These are phyloP conservation scores for Teratosphaeria epicoccoides DNA, from an alignment of 2,329 filamentous ascomycete species.

Conservation along the genomic window DNA sequence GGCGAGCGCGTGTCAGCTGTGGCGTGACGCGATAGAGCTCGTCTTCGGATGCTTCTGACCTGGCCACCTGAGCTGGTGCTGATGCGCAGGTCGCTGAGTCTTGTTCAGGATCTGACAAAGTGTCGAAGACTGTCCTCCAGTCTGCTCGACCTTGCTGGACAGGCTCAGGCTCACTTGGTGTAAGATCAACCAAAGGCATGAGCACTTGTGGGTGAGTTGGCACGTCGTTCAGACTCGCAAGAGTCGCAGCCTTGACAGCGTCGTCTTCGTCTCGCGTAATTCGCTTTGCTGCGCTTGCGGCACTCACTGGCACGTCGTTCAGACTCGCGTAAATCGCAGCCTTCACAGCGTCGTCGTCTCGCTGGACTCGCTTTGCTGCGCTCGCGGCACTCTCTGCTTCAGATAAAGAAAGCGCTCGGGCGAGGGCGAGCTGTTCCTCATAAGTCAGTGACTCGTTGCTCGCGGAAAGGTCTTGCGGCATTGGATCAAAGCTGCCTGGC, in stretches of 20 bases:
- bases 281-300: conserved; percentile 14
- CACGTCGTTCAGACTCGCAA: conserved; percentile 22
- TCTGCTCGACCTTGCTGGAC: conserved; percentile 5
- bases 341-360: conserved; percentile 20
- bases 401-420: conserved; percentile 24
- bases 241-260: conserved; percentile 25
- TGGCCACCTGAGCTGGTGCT: not conserved
- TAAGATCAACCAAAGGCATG: conserved; percentile 19
- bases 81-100: not conserved
- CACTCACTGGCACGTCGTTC: conserved; percentile 21
- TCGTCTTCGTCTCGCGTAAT: conserved; percentile 16
- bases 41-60: conserved; percentile 12
- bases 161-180: conserved; percentile 11
- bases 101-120: conserved; percentile 2
- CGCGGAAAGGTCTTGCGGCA: not conserved
- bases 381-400: conserved; percentile 22
- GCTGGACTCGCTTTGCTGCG: conserved; percentile 12
- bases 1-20: conserved; percentile 22
- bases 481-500: conserved; percentile 10
- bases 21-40: conserved; percentile 27
- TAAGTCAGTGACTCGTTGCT: conserved; percentile 19
- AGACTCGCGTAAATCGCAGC: conserved; percentile 28
- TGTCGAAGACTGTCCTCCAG: conserved; percentile 14
- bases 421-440: conserved; percentile 28
- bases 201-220: conserved; percentile 15